Percentiles rank a stretch among this genome's conserved stretches.
These are phyloP conservation scores for Paragyromitra xinjiangensis DNA, from an alignment of 495 filamentous ascomycete genomes.

Conservation along the genomic window DNA sequence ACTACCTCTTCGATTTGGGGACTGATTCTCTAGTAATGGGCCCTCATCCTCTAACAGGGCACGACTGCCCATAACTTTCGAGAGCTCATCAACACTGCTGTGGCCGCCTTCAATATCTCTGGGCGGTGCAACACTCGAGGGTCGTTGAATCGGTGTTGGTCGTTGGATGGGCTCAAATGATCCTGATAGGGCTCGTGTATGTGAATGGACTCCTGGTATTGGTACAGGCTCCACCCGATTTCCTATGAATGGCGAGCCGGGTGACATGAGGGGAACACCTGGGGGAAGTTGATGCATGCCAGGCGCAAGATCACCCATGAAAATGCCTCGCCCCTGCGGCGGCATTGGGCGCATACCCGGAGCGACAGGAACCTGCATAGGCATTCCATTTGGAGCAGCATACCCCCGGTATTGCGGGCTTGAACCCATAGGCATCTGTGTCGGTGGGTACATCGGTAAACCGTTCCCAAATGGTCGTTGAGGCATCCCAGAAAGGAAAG, in stretches of 20 bases:
- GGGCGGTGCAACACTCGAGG: constrained; percentile 75
- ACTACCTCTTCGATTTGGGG: constrained; percentile 54
- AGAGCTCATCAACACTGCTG: constrained; percentile 75
- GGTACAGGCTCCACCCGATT: constrained; percentile 59
- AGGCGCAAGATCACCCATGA: constrained; percentile 67
- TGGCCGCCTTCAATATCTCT: constrained; percentile 63
- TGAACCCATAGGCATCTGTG: constrained; percentile 55
- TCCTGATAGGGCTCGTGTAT: constrained; percentile 57
- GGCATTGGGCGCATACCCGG: constrained; percentile 65
- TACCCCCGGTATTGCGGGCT: constrained; percentile 66
- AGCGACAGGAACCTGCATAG: constrained; percentile 56
- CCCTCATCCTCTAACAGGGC: constrained; percentile 85
- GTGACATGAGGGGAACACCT: constrained; percentile 61
- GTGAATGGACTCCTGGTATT: constrained; percentile 63
- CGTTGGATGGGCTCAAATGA: constrained; percentile 73
- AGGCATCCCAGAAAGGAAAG: constrained; percentile 69
- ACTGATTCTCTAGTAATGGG: constrained; percentile 58
- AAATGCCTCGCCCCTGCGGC: constrained; percentile 69
- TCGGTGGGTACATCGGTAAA: constrained; percentile 55
- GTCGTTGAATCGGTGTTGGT: constrained; percentile 87
- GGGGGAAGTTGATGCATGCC: constrained; percentile 62
- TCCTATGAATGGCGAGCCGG: constrained; percentile 59
- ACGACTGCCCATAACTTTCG: constrained; percentile 87
- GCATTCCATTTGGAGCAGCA: constrained; percentile 67
- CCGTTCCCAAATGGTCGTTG: constrained; percentile 59